Evolutionary conservation across 192 early-diverging fungal species (phyloP).

Genomic region (Geranomyces variabilis): DNA sequence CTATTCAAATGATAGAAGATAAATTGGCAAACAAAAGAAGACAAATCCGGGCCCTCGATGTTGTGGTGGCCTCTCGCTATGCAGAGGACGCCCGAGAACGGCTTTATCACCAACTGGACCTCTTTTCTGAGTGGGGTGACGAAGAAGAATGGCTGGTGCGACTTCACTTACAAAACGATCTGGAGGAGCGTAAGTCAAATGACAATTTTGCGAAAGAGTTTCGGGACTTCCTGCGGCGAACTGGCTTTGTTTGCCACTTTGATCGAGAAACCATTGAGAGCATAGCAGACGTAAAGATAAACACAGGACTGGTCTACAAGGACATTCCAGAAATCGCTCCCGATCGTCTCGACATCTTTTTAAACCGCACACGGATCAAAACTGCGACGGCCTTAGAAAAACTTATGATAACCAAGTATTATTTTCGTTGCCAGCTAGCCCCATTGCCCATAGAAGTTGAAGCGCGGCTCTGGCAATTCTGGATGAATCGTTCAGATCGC

Average conservation of each 20-base stretch:
- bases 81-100: background rate
- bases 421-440: slow-evolving; percentile 5
- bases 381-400: slow-evolving; percentile 5
- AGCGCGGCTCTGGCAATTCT: slow-evolving; percentile 1
- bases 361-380: slow-evolving; percentile 9
- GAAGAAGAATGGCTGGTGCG: slow-evolving; percentile 16
- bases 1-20: background rate
- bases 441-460: background rate
- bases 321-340: slow-evolving; percentile 8
- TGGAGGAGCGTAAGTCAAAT: slow-evolving; percentile 5
- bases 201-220: slow-evolving; percentile 13
- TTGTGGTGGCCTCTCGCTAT: background rate
- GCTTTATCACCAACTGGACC: slow-evolving; percentile 6
- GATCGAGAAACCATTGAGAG: slow-evolving; percentile 7
- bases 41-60: slow-evolving; percentile 3
- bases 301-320: slow-evolving; percentile 7
- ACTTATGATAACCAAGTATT: slow-evolving; percentile 12
- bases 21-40: slow-evolving; percentile 10
- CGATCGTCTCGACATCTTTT: slow-evolving; percentile 1
- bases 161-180: slow-evolving; percentile 11
- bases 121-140: slow-evolving; percentile 4
- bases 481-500: slow-evolving; percentile 7
- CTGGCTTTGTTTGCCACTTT: slow-evolving; percentile 6
- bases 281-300: slow-evolving; percentile 8
- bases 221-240: slow-evolving; percentile 13